phyloP scores from a whole-genome alignment of 805 yeast genomes.

The Nakazawaea ernobii region DNA sequence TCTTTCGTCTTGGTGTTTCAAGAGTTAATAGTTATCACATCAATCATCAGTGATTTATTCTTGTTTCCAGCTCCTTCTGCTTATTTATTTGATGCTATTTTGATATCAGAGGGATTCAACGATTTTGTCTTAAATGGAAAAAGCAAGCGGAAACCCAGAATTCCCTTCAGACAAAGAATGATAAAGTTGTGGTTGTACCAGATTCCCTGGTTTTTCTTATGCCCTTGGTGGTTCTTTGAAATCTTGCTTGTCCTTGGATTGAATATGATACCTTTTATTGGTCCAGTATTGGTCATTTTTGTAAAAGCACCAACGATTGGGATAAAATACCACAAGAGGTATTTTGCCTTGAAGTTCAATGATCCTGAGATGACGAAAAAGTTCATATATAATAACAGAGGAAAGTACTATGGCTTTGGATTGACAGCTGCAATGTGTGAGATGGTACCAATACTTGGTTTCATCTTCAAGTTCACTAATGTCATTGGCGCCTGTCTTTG shows the following conservation, averaged over 20 bases:
- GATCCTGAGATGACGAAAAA: neutral
- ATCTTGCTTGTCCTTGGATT: constrained; percentile 31
- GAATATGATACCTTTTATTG: constrained; percentile 49
- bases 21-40: constrained; percentile 23
- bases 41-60: constrained; percentile 21
- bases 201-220: constrained; percentile 18
- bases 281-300: constrained; percentile 47
- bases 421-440: constrained; percentile 45
- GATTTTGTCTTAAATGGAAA: constrained; percentile 13
- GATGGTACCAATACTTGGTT: constrained; percentile 45
- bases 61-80: constrained; percentile 26
- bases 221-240: constrained; percentile 36
- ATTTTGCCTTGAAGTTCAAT: constrained; percentile 43
- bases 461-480: constrained; percentile 53
- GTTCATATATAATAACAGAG: constrained; percentile 6
- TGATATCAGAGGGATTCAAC: constrained; percentile 19
- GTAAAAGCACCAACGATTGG: constrained; percentile 53
- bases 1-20: constrained; percentile 22
- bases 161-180: constrained; percentile 19
- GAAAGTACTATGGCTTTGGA: constrained; percentile 36
- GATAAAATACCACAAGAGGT: constrained; percentile 44
- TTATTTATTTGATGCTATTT: constrained; percentile 25
- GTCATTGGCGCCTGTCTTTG: constrained; percentile 60
- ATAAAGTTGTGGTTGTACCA: constrained; percentile 21
- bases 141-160: constrained; percentile 14